A percentile compares a stretch with the other conserved stretches of the same genome.
Conservation (phyloP, 2,329 filamentous ascomycete species). For the Elsinoe australis region DNA sequence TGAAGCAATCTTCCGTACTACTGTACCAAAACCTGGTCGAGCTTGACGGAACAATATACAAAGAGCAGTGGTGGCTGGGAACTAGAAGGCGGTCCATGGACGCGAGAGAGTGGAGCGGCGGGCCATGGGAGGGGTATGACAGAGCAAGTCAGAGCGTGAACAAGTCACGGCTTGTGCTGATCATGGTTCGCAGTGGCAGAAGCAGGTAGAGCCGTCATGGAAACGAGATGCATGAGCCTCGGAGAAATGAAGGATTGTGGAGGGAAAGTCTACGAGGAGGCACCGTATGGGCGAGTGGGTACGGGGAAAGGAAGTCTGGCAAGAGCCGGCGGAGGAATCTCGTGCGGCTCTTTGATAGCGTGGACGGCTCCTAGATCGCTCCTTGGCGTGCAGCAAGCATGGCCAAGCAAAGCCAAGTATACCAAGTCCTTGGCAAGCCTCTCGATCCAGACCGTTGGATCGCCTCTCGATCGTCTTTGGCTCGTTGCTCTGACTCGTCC, state of each 20-base stretch:
- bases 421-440: no score
- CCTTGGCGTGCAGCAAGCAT: background rate
- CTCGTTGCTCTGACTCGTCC: background rate
- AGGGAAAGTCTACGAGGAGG: background rate
- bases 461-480: background rate
- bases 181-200: conserved; percentile 2
- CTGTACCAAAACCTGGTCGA: background rate
- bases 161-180: background rate
- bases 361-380: background rate
- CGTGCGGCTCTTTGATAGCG: background rate
- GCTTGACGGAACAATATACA: background rate
- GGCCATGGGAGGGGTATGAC: conserved; percentile 1
- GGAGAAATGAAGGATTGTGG: background rate
- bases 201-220: background rate
- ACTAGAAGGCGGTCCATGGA: background rate
- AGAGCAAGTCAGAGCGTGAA: background rate
- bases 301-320: background rate
- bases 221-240: background rate
- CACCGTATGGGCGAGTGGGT: background rate
- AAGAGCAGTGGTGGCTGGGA: background rate
- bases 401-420: background rate
- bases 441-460: conserved; percentile 7
- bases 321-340: conserved; percentile 2
- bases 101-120: no score
- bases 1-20: background rate